Conservation (phyloP, 2,329 filamentous ascomycete genomes). For the Colletotrichum navitas region DNA sequence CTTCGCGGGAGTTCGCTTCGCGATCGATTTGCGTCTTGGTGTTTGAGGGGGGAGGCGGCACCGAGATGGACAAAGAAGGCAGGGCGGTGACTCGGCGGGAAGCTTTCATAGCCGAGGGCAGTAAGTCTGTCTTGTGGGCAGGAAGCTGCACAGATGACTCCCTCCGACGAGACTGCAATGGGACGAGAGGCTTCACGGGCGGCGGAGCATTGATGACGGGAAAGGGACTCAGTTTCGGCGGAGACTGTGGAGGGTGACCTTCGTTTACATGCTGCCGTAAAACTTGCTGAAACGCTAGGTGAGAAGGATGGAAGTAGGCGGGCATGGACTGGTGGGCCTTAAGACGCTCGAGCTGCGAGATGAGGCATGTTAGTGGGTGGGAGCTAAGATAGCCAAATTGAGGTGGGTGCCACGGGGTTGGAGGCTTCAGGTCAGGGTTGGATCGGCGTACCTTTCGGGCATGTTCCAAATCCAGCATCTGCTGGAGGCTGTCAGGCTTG, state of each 20-base stretch:
- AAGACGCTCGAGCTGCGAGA: slow-evolving; percentile 42
- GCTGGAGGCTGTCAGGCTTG: slow-evolving; percentile 60
- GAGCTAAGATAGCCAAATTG: slow-evolving; percentile 32
- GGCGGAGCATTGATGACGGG: slow-evolving; percentile 26
- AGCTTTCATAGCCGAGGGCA: slow-evolving; percentile 39
- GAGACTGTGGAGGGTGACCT: slow-evolving; percentile 19
- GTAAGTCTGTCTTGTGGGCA: slow-evolving; percentile 12
- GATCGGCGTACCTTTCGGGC: slow-evolving; percentile 64
- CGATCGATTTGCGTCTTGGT: slow-evolving; percentile 29
- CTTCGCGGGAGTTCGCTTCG: slow-evolving; percentile 31
- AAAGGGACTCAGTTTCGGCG: slow-evolving; percentile 34
- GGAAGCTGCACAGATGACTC: slow-evolving; percentile 29
- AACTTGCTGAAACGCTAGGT: slow-evolving; percentile 40
- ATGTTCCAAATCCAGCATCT: slow-evolving; percentile 71
- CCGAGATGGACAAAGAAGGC: slow-evolving; percentile 50
- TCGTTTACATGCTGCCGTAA: slow-evolving; percentile 34
- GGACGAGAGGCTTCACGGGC: slow-evolving; percentile 29
- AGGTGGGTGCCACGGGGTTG: slow-evolving; percentile 16
- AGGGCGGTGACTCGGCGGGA: slow-evolving; percentile 38
- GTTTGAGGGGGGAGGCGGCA: slow-evolving; percentile 46
- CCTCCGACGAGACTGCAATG: slow-evolving; percentile 39
- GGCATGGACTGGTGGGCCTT: slow-evolving; percentile 38
- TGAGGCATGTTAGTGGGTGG: slow-evolving; percentile 38
- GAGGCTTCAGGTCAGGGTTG: slow-evolving; percentile 29
- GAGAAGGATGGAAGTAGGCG: slow-evolving; percentile 30